These are phyloP conservation scores for Ganoderma multipileum DNA, from an alignment of 1,284 basidiomycete genomes.

Conservation along the genomic window DNA sequence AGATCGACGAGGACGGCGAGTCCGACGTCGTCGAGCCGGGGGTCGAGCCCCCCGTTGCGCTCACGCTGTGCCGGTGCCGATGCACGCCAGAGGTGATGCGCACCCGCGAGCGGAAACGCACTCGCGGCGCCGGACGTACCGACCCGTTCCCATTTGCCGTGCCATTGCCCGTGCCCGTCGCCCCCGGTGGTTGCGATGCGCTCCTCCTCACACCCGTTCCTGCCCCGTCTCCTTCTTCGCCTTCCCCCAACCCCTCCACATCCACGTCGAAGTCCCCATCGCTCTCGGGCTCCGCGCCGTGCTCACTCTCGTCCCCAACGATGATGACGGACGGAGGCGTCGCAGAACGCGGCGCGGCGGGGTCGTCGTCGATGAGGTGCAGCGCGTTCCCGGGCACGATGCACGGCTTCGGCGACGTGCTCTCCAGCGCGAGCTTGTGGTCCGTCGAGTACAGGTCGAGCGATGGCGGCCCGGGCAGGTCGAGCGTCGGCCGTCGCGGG, in stretches of 20 bases:
- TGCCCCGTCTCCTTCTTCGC: background rate
- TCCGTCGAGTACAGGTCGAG: constrained; percentile 34
- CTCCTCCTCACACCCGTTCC: constrained; percentile 24
- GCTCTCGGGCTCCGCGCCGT: constrained; percentile 22
- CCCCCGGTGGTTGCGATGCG: constrained; percentile 24
- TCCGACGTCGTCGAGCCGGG: constrained; percentile 56
- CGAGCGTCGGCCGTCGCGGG: constrained; percentile 32
- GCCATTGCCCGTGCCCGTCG: background rate
- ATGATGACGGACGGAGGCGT: constrained; percentile 39
- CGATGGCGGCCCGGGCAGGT: constrained; percentile 24
- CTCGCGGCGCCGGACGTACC: constrained; percentile 43
- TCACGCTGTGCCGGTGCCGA: constrained; percentile 36
- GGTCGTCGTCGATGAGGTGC: constrained; percentile 45
- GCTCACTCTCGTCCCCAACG: constrained; percentile 33
- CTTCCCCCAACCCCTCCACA: background rate
- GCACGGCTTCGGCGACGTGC: constrained; percentile 42
- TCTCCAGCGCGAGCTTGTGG: constrained; percentile 37
- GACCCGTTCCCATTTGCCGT: background rate
- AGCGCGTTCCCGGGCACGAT: constrained; percentile 44
- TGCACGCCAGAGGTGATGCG: constrained; percentile 58
- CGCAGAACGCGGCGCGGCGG: constrained; percentile 36
- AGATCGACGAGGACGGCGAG: constrained; percentile 76
- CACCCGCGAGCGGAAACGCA: constrained; percentile 62
- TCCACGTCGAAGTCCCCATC: constrained; percentile 32
- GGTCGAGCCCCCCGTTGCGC: constrained; percentile 27